A percentile compares a stretch with the other conserved stretches of the same genome.
These are phyloP conservation scores for Ensete ventricosum DNA, from an alignment of 176 grass and related monocot genomes.

Conservation along the genomic window DNA sequence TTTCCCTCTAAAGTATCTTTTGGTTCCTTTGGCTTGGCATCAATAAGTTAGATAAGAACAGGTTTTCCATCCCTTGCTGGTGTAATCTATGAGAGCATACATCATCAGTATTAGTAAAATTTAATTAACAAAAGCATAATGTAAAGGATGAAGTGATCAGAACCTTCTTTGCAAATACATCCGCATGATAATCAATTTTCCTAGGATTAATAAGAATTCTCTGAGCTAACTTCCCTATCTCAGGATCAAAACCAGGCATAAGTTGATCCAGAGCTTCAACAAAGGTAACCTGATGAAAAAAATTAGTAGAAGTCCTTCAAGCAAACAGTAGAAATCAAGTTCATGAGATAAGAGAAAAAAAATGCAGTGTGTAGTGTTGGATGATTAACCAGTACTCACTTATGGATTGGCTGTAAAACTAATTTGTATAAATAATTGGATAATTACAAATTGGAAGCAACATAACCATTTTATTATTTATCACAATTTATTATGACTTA, in stretches of 20 bases:
- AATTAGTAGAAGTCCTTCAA: background rate
- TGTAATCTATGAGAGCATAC: constrained; percentile 52
- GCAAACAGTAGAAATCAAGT: background rate
- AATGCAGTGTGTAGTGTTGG: background rate
- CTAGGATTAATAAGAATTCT: constrained; percentile 90
- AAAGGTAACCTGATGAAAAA: constrained; percentile 60
- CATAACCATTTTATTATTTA: background rate
- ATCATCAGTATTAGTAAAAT: background rate
- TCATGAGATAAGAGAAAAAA: background rate
- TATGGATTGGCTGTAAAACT: too few species aligned
- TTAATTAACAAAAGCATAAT: background rate
- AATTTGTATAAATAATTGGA: too few species aligned
- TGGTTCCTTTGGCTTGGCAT: constrained; percentile 90
- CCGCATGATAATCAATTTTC: constrained; percentile 83
- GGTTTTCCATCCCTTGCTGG: constrained; percentile 88
- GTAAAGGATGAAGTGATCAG: background rate
- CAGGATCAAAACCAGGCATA: constrained; percentile 96
- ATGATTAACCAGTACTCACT: too few species aligned
- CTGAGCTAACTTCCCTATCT: constrained; percentile 90
- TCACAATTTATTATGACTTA: background rate
- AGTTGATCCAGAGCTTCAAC: constrained; percentile 92
- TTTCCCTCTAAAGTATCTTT: constrained; percentile 85
- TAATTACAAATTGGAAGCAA: background rate
- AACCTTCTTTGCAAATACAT: constrained; percentile 97
- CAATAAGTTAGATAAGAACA: constrained; percentile 88